phyloP scores from a whole-genome alignment of 192 early-diverging fungal genomes.

The Backusella australiensis region DNA sequence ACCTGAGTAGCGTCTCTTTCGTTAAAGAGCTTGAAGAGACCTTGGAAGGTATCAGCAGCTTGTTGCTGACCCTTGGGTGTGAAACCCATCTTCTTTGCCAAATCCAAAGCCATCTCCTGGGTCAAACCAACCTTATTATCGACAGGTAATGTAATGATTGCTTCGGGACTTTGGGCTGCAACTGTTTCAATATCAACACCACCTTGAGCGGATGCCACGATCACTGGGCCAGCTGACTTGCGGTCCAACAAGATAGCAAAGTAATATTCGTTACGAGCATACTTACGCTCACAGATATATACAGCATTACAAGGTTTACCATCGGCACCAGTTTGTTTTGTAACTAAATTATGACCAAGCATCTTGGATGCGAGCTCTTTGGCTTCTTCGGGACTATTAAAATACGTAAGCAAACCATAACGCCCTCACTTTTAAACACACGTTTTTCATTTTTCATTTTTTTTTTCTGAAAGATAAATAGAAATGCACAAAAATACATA shows the following conservation, averaged over 20 bases:
- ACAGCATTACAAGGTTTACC: conserved; percentile 93
- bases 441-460: not conserved
- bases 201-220: conserved; percentile 96
- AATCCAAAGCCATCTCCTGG: conserved; percentile 66
- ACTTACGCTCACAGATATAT: conserved; percentile 95
- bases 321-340: conserved; percentile 95
- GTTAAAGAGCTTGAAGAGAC: conserved; percentile 95
- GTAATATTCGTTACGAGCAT: conserved; percentile 97
- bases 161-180: conserved; percentile 92
- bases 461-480: not conserved
- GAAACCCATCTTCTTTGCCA: conserved; percentile 92
- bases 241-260: conserved; percentile 99
- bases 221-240: conserved; percentile 88
- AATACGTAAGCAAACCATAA: not conserved
- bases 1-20: conserved; percentile 98
- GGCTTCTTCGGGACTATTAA: conserved; percentile 78
- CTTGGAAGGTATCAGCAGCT: conserved; percentile 89
- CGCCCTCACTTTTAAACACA: not conserved
- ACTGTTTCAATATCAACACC: conserved; percentile 98
- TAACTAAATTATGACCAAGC: conserved; percentile 96
- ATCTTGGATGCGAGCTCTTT: conserved; percentile 89
- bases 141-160: conserved; percentile 89
- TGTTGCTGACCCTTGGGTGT: conserved; percentile 70
- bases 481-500: conserved; percentile 44
- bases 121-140: conserved; percentile 86